Percentiles rank a stretch among this genome's conserved stretches.
Conservation (phyloP, 768 basidiomycete species). For the Amanita fuliginea region DNA sequence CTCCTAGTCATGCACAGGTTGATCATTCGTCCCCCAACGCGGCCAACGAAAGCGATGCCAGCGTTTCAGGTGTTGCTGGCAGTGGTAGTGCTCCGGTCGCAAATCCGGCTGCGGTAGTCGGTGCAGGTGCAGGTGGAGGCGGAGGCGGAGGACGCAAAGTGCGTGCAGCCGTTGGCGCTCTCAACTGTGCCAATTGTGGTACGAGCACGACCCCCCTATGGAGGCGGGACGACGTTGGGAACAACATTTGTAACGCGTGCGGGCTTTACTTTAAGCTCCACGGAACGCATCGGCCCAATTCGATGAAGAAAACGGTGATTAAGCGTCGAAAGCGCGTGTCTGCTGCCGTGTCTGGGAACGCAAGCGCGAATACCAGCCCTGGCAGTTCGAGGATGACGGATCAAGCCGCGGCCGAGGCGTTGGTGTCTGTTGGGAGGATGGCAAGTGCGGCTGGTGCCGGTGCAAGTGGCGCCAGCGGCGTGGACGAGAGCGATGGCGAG, state of each 20-base stretch:
- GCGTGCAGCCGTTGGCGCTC: slow-evolving; percentile 48
- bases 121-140: slow-evolving; percentile 15
- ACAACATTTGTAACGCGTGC: slow-evolving; percentile 92
- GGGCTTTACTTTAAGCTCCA: slow-evolving; percentile 98
- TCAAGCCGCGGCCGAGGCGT: slow-evolving; percentile 82
- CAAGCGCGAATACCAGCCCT: slow-evolving; percentile 10
- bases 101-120: slow-evolving; percentile 15
- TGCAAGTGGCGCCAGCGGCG: slow-evolving; percentile 21
- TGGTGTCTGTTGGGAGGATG: slow-evolving; percentile 69
- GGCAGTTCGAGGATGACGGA: slow-evolving; percentile 45
- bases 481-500: slow-evolving; percentile 35
- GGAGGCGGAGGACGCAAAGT: slow-evolving; percentile 22
- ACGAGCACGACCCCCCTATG: slow-evolving; percentile 86
- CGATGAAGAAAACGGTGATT: slow-evolving; percentile 99
- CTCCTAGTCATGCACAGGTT: slow-evolving; percentile 2
- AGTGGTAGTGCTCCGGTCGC: slow-evolving; percentile 21
- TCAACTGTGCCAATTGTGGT: slow-evolving; percentile 81
- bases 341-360: slow-evolving; percentile 50
- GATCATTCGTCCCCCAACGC: slow-evolving; percentile 9
- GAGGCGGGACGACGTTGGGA: slow-evolving; percentile 83
- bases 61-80: slow-evolving; percentile 14
- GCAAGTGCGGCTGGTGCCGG: slow-evolving; percentile 16
- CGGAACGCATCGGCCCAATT: slow-evolving; percentile 91
- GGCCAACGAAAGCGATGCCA: slow-evolving; percentile 9
- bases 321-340: slow-evolving; percentile 97